A percentile compares a stretch with the other conserved stretches of the same genome.
phyloP scores from a whole-genome alignment of 768 basidiomycete species.

The Hygrocybe punicea region DNA sequence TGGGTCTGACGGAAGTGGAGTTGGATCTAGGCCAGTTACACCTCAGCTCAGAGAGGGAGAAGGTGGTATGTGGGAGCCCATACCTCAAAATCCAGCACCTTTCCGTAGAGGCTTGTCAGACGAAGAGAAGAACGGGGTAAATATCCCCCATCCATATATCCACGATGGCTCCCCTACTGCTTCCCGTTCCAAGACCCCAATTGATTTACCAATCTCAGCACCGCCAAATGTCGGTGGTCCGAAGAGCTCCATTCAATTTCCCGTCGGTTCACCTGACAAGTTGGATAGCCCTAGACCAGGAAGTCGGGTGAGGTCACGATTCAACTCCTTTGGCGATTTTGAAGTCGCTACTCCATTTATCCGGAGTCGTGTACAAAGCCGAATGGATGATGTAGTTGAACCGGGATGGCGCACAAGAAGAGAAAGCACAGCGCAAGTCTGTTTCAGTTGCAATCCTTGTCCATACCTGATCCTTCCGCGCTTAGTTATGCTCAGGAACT shows the following conservation, averaged over 20 bases:
- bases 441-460: constrained; percentile 3
- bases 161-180: constrained; percentile 44
- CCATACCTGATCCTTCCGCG: constrained; percentile 6
- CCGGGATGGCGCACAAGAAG: constrained; percentile 83
- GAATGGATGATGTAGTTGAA: constrained; percentile 61
- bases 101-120: constrained; percentile 73
- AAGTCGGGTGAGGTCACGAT: constrained; percentile 54
- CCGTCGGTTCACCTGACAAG: constrained; percentile 70
- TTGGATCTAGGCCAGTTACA: constrained; percentile 50
- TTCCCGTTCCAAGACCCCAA: constrained; percentile 47
- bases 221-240: constrained; percentile 51
- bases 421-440: constrained; percentile 83
- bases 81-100: constrained; percentile 61
- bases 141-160: constrained; percentile 40
- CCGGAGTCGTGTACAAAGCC: constrained; percentile 79
- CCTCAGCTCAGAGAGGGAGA: constrained; percentile 43
- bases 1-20: constrained; percentile 50
- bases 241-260: constrained; percentile 77
- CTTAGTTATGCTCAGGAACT: constrained; percentile 77
- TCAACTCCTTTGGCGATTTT: constrained; percentile 69
- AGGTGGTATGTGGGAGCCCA: constrained; percentile 46
- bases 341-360: constrained; percentile 76
- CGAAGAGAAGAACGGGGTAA: constrained; percentile 63
- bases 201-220: constrained; percentile 55
- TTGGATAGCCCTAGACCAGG: constrained; percentile 54